Base-by-base conservation (phyloP, 2,329 filamentous ascomycete genomes). In the Fusarium sp. region DNA sequence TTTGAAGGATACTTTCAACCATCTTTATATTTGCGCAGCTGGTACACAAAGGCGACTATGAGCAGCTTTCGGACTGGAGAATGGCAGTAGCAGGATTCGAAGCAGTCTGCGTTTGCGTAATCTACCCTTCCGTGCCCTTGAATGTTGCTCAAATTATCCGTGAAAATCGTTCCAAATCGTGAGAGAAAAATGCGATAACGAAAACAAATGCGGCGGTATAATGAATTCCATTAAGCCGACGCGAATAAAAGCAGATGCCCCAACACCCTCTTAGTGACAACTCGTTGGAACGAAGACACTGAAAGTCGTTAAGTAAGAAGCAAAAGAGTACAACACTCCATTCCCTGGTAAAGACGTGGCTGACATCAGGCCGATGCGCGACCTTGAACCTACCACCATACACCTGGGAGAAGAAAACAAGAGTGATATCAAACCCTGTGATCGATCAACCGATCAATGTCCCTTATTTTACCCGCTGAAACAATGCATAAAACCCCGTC, bases 401-500 rank as follows among this genome's bases (percentile, higher is more conserved):
- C 32, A 29, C 38, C 42, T n/a, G 32, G 40, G 53, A 49, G 53
- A 49, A 54, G 49, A 49, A 47, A 35, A 55, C 62, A 64, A 54
- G 54, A 56, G 66, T 47, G 53, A 67, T 69, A 57, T 56, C 50
- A 61, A 68, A 57, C 55, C 68, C 54, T 38, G 52, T 61, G 54
- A 69, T 64, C 60, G 54, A 69, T 62, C 60, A 56, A 65, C 64
- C 51, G 67, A 70, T 59, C 61, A 67, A 57, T 50, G 53, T 64
- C 57, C 67, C 63, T 63, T 62, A 35, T 73, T 75, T 73, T 74
- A 69, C 70, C 73, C 75, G 74, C 74, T 76, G 64, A 73, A 69
- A 68, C 67, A 73, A 78, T 78, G 76, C 76, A 77, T 73, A 62
- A 19, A 76, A 66, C 67, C 67, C 68, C 69, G 52, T 76, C 74